These are phyloP conservation scores for Pinus taeda DNA, from an alignment of 75 land plant genomes.

Conservation along the genomic window DNA sequence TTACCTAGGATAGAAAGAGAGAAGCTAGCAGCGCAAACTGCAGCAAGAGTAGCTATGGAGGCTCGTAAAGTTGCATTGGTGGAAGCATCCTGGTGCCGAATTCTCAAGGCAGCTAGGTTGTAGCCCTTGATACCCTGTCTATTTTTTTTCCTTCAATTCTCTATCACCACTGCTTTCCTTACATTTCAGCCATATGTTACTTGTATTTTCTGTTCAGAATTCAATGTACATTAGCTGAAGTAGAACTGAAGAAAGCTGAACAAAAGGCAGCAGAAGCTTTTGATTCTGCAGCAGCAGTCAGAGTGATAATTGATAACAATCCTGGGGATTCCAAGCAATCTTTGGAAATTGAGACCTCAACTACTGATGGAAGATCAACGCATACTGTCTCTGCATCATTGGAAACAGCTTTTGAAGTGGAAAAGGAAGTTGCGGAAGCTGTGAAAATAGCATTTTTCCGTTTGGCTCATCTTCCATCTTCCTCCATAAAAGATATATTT, in stretches of 20 bases:
- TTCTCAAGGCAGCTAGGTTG: conserved; percentile 82
- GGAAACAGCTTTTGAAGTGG: conserved; percentile 84
- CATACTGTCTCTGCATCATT: conserved; percentile 73
- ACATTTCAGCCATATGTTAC: background rate
- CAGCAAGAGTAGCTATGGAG: conserved; percentile 68
- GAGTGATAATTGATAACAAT: conserved; percentile 64
- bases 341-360: conserved; percentile 30
- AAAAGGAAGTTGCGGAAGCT: conserved; percentile 86
- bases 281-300: conserved; percentile 55
- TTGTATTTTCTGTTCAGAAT: conserved; percentile 38
- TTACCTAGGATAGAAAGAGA: conserved; percentile 65
- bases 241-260: conserved; percentile 50
- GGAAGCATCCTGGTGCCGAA: conserved; percentile 96
- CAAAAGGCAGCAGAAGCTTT: conserved; percentile 65
- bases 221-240: conserved; percentile 60
- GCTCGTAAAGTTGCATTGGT: conserved; percentile 82
- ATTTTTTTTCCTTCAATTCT: background rate
- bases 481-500: conserved; percentile 30
- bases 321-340: conserved; percentile 41
- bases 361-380: conserved; percentile 25
- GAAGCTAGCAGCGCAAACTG: conserved; percentile 74
- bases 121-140: background rate
- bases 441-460: conserved; percentile 62
- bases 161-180: background rate
- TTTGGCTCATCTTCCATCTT: conserved; percentile 32